These are phyloP conservation scores for Fraxinus xanthoxyloides DNA, from an alignment of 305 asterid genomes.

Conservation along the genomic window DNA sequence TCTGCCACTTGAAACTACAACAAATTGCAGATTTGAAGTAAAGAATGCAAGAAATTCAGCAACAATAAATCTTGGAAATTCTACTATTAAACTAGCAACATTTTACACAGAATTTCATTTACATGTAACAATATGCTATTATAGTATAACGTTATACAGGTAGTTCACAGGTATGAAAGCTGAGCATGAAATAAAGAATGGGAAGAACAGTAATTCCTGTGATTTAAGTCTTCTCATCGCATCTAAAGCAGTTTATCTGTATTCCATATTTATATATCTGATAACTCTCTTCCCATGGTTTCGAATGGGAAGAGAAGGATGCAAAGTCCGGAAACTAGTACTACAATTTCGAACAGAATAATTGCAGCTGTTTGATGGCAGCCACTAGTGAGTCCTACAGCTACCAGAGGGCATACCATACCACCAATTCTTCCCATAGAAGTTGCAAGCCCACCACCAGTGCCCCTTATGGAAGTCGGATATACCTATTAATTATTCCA, in stretches of 20 bases:
- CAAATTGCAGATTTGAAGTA: not conserved
- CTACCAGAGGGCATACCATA: constrained; percentile 85
- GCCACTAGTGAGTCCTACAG: constrained; percentile 60
- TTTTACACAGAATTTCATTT: not conserved
- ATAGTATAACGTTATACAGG: not conserved
- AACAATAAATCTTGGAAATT: not conserved
- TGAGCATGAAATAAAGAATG: not conserved
- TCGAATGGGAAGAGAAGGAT: constrained; percentile 65
- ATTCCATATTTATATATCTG: constrained; percentile 26
- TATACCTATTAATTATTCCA: constrained; percentile 48
- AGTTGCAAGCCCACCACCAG: constrained; percentile 63
- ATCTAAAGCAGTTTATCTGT: not conserved
- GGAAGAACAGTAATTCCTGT: not conserved
- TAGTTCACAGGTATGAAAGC: not conserved
- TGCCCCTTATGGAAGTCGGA: constrained; percentile 70
- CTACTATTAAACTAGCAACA: not conserved
- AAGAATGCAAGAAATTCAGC: not conserved
- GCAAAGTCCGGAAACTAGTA: constrained; percentile 49
- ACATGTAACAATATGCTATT: not conserved
- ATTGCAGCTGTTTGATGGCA: constrained; percentile 71
- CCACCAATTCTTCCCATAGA: constrained; percentile 76
- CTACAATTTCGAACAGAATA: constrained; percentile 44
- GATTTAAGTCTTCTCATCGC: not conserved
- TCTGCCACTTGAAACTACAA: not conserved
- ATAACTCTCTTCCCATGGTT: constrained; percentile 57